Percentiles rank a stretch among this genome's conserved stretches.
These are phyloP conservation scores for Amaranthus cruentus DNA, from an alignment of 148 eudicot species.

Conservation along the genomic window DNA sequence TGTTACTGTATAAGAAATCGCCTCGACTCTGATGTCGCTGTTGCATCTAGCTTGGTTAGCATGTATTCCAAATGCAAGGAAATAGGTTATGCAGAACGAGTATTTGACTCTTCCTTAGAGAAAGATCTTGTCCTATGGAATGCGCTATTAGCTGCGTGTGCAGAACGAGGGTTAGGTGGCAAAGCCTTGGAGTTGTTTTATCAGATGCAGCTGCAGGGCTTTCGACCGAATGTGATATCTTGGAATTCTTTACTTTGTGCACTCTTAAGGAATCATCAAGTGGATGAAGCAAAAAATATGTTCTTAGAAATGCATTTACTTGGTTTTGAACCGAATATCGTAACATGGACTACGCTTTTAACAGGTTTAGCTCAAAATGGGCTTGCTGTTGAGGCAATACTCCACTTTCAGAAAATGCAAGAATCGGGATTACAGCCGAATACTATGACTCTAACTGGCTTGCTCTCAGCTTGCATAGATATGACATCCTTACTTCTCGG, in stretches of 20 bases:
- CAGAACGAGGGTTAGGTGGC: conserved; percentile 42
- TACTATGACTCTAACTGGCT: conserved; percentile 28
- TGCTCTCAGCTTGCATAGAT: conserved; percentile 38
- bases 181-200: conserved; percentile 46
- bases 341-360: conserved; percentile 45
- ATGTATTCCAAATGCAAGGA: conserved; percentile 48
- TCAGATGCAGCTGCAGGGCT: conserved; percentile 39
- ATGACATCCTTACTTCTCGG: conserved; percentile 32
- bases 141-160: conserved; percentile 46
- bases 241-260: conserved; percentile 45
- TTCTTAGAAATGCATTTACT: conserved; percentile 38
- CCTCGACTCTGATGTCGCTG: conserved; percentile 35
- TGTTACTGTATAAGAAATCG: conserved; percentile 44
- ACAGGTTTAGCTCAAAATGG: conserved; percentile 46
- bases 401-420: conserved; percentile 35
- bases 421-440: conserved; percentile 37
- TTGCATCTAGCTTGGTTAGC: conserved; percentile 39
- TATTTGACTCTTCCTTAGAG: conserved; percentile 29
- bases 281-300: conserved; percentile 39
- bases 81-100: conserved; percentile 34
- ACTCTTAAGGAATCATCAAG: conserved; percentile 34
- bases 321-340: conserved; percentile 36
- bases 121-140: conserved; percentile 57
- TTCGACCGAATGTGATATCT: conserved; percentile 40
- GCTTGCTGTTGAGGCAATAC: conserved; percentile 27